Base-by-base conservation (phyloP, 441 rosid genomes). In the Pelargonium citronellum region DNA sequence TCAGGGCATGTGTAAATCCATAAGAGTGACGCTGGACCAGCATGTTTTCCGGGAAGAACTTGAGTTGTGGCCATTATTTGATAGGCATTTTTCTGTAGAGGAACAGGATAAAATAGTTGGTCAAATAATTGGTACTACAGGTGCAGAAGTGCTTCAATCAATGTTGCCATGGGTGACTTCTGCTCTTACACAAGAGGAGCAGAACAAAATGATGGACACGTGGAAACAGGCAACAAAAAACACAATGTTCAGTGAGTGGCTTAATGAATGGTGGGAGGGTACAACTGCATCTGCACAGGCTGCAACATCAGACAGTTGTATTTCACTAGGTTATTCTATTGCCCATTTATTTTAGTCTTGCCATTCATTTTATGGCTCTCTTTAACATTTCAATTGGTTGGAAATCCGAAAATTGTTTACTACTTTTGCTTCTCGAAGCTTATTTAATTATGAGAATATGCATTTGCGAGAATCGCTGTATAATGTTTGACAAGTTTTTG, bases 111-210 rank as follows among this genome's bases (percentile, higher is more conserved):
- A 82, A 72, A 73, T 89, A 70, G 95, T 89, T 77, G 95, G 95
- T 44, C 84, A 74, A 71, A 89, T 89, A 70, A 89, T 89, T 71
- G 95, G 95, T 69, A 83, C 89, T 39, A 89, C 91, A n/a, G 95
- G 95, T 30, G 95, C 95, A 37, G 95, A 89, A 79, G 90, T 89
- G 74, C 89, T 89, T 44, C 95, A 89, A 66, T 86, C 91, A 24
- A 89, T 89, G 95, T 71, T 89, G 77, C 95, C 95, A 11, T 89
- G 95, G 95, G 95, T 87, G 63, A 89, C 95, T 53, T 82, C 90
- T 79, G 95, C 87, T 71, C 89, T 89, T 49, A 86, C 88, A n/a
- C 87, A 72, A 73, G 89, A 81, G 71, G 95, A 89, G 79, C 95
- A 89, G 75, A 89, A 84, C 72, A 83, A 74, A 74, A 87, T 89